Evolutionary conservation across 306 rosid species (phyloP).

Genomic region (Cucurbita argyrosperma): DNA sequence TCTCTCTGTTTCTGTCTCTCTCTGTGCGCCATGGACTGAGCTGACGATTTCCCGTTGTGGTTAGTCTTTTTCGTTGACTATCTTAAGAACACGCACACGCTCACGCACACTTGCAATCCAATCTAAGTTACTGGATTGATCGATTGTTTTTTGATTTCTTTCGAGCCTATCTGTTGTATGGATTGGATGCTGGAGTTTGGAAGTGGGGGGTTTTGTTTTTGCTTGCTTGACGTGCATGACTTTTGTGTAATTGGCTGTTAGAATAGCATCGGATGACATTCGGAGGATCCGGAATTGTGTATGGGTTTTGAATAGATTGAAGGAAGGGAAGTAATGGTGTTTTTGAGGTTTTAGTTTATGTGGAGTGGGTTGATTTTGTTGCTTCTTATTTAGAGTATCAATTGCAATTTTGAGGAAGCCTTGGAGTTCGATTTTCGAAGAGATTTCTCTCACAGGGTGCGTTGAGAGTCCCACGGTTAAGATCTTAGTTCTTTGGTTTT

Average conservation of each 20-base stretch:
- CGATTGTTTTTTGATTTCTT: background rate
- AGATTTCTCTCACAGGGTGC: background rate
- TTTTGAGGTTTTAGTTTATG: background rate
- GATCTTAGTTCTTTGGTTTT: background rate
- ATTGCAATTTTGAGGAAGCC: background rate
- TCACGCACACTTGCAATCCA: background rate
- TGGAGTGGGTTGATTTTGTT: background rate
- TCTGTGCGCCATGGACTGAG: background rate
- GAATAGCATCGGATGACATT: background rate
- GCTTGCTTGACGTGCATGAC: background rate
- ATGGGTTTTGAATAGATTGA: background rate
- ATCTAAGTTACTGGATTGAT: background rate
- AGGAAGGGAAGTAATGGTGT: background rate
- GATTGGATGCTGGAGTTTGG: background rate
- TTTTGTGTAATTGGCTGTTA: background rate
- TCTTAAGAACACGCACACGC: background rate
- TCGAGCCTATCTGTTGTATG: background rate
- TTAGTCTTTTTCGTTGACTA: conserved; percentile 4
- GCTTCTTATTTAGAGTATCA: background rate
- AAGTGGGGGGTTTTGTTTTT: background rate
- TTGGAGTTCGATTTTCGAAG: background rate
- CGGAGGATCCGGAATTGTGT: background rate
- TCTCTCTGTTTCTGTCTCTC: background rate
- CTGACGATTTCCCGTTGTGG: background rate
- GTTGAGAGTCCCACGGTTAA: background rate